A percentile compares a stretch with the other conserved stretches of the same genome.
Conservation (phyloP, 257 asterid species). For the Jacaranda mimosifolia region DNA sequence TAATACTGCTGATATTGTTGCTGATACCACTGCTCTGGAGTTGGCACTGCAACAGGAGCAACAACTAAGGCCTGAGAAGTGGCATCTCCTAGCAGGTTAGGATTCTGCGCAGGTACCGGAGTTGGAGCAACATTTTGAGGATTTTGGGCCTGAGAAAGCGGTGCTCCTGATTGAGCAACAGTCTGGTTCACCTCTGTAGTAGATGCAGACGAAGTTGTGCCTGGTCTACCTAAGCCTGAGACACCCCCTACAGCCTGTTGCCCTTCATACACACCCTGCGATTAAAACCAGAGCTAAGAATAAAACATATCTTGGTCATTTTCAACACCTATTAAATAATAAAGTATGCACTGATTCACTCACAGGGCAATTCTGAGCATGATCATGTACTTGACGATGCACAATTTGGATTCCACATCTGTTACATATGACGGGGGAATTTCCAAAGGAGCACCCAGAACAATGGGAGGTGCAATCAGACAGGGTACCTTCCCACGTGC, state of each 20-base stretch:
- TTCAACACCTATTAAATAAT: background rate
- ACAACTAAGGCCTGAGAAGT: slow-evolving; percentile 56
- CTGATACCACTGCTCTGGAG: slow-evolving; percentile 86
- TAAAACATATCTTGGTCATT: slow-evolving; percentile 13
- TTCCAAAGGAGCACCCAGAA: slow-evolving; percentile 79
- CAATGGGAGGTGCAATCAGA: slow-evolving; percentile 82
- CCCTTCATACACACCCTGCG: slow-evolving; percentile 76
- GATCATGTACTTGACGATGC: slow-evolving; percentile 98
- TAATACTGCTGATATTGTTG: slow-evolving; percentile 91
- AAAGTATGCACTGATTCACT: slow-evolving; percentile 43
- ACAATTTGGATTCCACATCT: slow-evolving; percentile 85
- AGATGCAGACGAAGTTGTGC: slow-evolving; percentile 46
- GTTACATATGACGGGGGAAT: slow-evolving; percentile 89
- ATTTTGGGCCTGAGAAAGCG: slow-evolving; percentile 61
- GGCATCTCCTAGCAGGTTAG: slow-evolving; percentile 52
- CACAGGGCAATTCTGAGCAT: slow-evolving; percentile 88
- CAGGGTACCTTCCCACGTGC: slow-evolving; percentile 90
- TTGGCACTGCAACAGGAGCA: slow-evolving; percentile 55
- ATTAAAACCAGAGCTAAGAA: slow-evolving; percentile 21
- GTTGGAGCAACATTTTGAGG: slow-evolving; percentile 57
- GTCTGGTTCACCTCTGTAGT: slow-evolving; percentile 52
- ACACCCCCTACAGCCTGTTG: slow-evolving; percentile 60
- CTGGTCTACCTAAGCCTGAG: slow-evolving; percentile 51
- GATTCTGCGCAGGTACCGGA: slow-evolving; percentile 61
- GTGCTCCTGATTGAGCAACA: slow-evolving; percentile 52